Evolutionary conservation across 768 basidiomycete genomes (phyloP).

Genomic region (Pilatotrama ljubarskyi): DNA sequence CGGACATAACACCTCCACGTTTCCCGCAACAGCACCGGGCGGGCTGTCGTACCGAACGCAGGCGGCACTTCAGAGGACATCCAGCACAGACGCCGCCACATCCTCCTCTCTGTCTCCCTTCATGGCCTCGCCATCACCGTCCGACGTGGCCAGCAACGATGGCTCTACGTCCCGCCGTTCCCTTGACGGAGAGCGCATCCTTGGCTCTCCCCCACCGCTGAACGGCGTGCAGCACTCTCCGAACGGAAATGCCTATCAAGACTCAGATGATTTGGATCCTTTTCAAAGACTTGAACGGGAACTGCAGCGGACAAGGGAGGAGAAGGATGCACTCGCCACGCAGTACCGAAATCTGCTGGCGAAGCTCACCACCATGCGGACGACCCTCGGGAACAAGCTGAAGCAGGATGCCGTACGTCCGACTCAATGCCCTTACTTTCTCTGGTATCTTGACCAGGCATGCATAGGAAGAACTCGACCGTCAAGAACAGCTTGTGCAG

Average conservation of each 20-base stretch:
- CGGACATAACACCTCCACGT: not conserved
- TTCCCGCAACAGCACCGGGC: not conserved
- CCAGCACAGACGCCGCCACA: slow-evolving; percentile 2
- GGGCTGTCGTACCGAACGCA: not conserved
- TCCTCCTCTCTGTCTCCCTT: slow-evolving; percentile 1
- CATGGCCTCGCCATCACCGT: slow-evolving; percentile 19
- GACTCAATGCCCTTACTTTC: not conserved
- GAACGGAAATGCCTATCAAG: slow-evolving; percentile 29
- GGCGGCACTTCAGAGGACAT: not conserved
- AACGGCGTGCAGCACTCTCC: slow-evolving; percentile 28
- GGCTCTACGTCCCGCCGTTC: slow-evolving; percentile 26
- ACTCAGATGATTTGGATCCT: slow-evolving; percentile 47
- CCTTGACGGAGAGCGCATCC: slow-evolving; percentile 27
- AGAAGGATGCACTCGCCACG: slow-evolving; percentile 83
- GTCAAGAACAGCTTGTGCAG: slow-evolving; percentile 82
- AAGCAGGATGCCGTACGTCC: slow-evolving; percentile 89
- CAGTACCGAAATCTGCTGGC: slow-evolving; percentile 87
- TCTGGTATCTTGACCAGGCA: slow-evolving; percentile 9
- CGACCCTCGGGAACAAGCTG: slow-evolving; percentile 89
- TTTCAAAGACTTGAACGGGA: slow-evolving; percentile 67
- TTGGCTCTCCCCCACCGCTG: slow-evolving; percentile 25
- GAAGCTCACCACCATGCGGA: slow-evolving; percentile 92
- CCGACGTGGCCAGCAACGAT: slow-evolving; percentile 18
- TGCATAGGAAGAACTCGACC: slow-evolving; percentile 94
- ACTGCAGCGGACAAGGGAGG: slow-evolving; percentile 71